Conservation (phyloP, 108 stramenopile species). For the Chaetoceros tenuissimus region DNA sequence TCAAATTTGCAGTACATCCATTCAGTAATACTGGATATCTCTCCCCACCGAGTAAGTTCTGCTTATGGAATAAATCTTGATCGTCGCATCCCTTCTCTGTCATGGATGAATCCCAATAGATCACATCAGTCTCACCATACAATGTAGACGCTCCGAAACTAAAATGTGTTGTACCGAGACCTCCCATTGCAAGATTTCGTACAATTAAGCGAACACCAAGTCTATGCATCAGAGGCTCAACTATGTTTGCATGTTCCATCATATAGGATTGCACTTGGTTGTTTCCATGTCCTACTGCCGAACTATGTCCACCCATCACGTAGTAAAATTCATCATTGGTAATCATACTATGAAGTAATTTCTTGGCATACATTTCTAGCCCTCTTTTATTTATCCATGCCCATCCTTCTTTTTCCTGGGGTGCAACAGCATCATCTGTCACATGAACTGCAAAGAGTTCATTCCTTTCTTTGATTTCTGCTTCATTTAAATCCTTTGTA, state of each 20-base stretch:
- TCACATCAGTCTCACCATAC: slow-evolving; percentile 62
- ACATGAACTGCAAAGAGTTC: background rate
- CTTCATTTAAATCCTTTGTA: background rate
- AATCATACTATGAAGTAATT: slow-evolving; percentile 80
- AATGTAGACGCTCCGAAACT: slow-evolving; percentile 48
- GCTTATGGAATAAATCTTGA: slow-evolving; percentile 59
- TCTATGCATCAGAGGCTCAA: slow-evolving; percentile 64
- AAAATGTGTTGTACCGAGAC: slow-evolving; percentile 48
- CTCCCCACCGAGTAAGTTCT: slow-evolving; percentile 47
- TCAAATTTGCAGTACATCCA: slow-evolving; percentile 24
- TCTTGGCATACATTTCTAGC: slow-evolving; percentile 25
- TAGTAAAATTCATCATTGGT: slow-evolving; percentile 70
- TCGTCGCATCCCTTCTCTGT: slow-evolving; percentile 1
- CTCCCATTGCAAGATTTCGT: slow-evolving; percentile 54
- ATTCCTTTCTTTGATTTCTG: background rate
- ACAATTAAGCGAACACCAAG: slow-evolving; percentile 54
- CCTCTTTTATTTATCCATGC: slow-evolving; percentile 2
- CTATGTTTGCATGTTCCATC: slow-evolving; percentile 53
- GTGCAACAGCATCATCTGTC: background rate
- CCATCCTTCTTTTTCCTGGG: background rate
- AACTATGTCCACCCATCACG: slow-evolving; percentile 38
- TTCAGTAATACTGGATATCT: slow-evolving; percentile 62
- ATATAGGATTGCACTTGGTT: slow-evolving; percentile 65
- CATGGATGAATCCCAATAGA: slow-evolving; percentile 66
- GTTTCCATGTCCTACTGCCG: slow-evolving; percentile 64